phyloP scores from a whole-genome alignment of 257 asterid genomes.

The Datura wrightii region DNA sequence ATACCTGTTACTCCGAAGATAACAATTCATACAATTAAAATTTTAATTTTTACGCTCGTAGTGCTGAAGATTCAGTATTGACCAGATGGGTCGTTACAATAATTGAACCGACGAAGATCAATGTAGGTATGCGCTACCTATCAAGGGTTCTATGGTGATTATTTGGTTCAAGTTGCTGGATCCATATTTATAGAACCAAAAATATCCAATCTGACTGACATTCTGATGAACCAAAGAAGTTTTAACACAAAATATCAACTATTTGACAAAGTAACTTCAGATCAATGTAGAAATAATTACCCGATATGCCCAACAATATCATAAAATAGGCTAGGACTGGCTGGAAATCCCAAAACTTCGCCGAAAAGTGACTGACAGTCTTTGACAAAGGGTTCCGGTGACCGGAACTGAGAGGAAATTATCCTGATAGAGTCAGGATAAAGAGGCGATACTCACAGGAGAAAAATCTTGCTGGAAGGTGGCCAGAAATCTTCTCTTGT shows the following conservation, averaged over 20 bases:
- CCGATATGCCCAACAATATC: background rate
- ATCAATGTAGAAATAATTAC: background rate
- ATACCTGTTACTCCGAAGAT: no score
- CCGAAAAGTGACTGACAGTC: background rate
- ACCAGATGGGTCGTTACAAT: no score
- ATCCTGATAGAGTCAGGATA: background rate
- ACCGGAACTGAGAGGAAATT: background rate
- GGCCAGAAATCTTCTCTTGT: background rate
- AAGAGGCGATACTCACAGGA: background rate
- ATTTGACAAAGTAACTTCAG: background rate
- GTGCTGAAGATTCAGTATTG: no score
- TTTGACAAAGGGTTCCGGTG: background rate
- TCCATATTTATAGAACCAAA: constrained; percentile 12
- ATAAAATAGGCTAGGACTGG: constrained; percentile 11
- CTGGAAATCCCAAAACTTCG: background rate
- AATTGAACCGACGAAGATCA: background rate
- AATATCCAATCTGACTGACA: background rate
- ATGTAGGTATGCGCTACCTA: background rate
- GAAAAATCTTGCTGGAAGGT: background rate
- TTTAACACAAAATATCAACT: constrained; percentile 3
- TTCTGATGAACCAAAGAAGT: constrained; percentile 8
- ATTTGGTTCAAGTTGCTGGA: constrained; percentile 20
- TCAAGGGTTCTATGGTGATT: constrained; percentile 17
- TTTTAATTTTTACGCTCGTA: no score
- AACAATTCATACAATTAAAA: no score